These are phyloP conservation scores for Novakomyces olei DNA, from an alignment of 805 yeast species.

Conservation along the genomic window DNA sequence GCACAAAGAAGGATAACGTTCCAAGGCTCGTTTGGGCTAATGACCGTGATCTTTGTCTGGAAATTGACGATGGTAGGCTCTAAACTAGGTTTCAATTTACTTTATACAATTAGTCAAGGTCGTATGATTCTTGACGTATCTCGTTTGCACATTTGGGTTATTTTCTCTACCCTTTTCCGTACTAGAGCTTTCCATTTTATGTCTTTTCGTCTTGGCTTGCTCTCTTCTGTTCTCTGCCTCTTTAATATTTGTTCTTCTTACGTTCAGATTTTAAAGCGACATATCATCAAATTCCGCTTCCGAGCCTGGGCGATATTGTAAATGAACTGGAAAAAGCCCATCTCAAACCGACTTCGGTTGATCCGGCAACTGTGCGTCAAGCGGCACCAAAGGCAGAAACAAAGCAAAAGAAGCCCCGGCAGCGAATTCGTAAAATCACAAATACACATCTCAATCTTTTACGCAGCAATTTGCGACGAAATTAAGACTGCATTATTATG, in stretches of 20 bases:
- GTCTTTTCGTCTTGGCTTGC: too few relatives aligned
- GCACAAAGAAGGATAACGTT: slow-evolving; percentile 80
- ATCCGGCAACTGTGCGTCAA: slow-evolving; percentile 75
- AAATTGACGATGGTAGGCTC: too few relatives aligned
- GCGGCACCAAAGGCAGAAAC: slow-evolving; percentile 32
- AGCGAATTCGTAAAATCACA: slow-evolving; percentile 74
- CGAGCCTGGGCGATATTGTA: slow-evolving; percentile 63
- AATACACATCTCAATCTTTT: slow-evolving; percentile 93
- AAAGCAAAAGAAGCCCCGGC: slow-evolving; percentile 59
- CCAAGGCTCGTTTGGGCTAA: slow-evolving; percentile 91
- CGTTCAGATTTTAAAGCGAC: slow-evolving; percentile 61
- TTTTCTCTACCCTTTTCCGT: too few relatives aligned
- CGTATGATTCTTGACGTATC: too few relatives aligned
- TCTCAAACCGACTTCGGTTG: slow-evolving; percentile 93
- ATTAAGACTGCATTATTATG: too few relatives aligned
- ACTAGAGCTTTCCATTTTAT: too few relatives aligned
- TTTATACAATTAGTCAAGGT: too few relatives aligned
- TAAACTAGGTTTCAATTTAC: too few relatives aligned
- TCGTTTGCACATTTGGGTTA: too few relatives aligned
- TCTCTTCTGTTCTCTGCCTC: too few relatives aligned
- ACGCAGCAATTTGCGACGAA: too few relatives aligned
- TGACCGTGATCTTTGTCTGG: too few relatives aligned
- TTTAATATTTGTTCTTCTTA: not conserved
- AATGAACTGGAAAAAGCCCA: slow-evolving; percentile 57
- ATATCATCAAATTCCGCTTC: slow-evolving; percentile 65